A percentile compares a stretch with the other conserved stretches of the same genome.
Evolutionary conservation across 2,329 filamentous ascomycete species (phyloP).

Genomic region (Ceratocystis ficicola): DNA sequence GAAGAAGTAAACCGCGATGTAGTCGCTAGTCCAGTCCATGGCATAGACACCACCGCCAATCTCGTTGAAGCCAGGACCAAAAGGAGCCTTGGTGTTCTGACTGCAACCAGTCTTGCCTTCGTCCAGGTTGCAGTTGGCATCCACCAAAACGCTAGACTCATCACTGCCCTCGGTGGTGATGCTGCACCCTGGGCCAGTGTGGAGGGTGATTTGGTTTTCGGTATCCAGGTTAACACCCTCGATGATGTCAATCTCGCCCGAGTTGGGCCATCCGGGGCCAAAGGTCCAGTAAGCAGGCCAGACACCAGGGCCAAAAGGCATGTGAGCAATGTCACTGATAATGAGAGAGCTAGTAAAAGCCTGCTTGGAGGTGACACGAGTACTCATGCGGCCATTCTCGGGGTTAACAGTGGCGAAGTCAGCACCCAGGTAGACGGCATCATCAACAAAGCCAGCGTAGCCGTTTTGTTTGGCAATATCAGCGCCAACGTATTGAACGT

Average conservation of each 20-base stretch:
- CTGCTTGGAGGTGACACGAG: conserved; percentile 56
- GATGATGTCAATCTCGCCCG: conserved; percentile 69
- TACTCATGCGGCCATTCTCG: conserved; percentile 51
- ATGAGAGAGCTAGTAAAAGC: conserved; percentile 58
- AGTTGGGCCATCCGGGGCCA: conserved; percentile 55
- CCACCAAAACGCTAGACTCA: conserved; percentile 35
- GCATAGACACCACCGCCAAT: conserved; percentile 59
- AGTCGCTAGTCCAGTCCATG: conserved; percentile 59
- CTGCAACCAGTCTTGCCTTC: conserved; percentile 48
- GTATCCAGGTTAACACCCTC: conserved; percentile 58
- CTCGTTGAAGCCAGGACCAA: conserved; percentile 59
- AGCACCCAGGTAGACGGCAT: conserved; percentile 55
- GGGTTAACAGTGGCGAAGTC: conserved; percentile 48
- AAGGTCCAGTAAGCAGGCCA: conserved; percentile 67
- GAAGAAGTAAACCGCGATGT: conserved; percentile 77
- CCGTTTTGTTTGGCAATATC: conserved; percentile 42
- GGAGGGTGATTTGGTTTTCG: conserved; percentile 52
- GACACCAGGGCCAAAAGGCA: conserved; percentile 57
- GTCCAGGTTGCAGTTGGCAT: conserved; percentile 45
- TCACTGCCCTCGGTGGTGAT: conserved; percentile 43
- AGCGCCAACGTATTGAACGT: conserved; percentile 55
- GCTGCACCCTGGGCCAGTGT: conserved; percentile 50
- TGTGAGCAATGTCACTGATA: conserved; percentile 60
- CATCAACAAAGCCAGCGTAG: conserved; percentile 46
- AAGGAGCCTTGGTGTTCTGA: conserved; percentile 41